Conservation (phyloP, 1,284 basidiomycete genomes). For the Naganishia sp. region DNA sequence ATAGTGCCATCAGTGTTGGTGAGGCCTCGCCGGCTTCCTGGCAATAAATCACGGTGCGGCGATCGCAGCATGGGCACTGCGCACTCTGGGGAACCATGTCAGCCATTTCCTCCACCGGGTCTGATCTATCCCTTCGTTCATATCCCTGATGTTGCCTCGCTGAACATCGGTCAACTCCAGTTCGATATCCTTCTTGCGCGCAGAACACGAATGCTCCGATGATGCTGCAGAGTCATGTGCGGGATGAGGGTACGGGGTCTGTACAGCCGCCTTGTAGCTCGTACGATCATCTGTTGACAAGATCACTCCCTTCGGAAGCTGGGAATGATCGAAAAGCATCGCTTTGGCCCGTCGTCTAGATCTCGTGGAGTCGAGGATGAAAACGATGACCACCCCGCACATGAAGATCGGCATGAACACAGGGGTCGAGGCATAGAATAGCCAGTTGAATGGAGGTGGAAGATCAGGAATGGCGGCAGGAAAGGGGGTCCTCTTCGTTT, state of each 20-base stretch:
- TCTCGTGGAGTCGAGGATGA: slow-evolving; percentile 10
- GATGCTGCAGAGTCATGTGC: slow-evolving; percentile 17
- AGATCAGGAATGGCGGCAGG: slow-evolving; percentile 29
- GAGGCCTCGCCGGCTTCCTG: background rate
- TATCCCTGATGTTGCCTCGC: slow-evolving; percentile 44
- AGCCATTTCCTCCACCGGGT: slow-evolving; percentile 39
- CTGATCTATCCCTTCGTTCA: slow-evolving; percentile 38
- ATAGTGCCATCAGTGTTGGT: background rate
- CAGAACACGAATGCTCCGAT: too few relatives aligned
- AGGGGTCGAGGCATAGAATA: slow-evolving; percentile 26
- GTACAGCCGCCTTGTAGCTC: background rate
- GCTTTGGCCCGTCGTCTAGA: slow-evolving; percentile 13
- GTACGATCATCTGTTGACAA: slow-evolving; percentile 2
- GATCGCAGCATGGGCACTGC: slow-evolving; percentile 48
- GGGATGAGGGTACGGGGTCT: slow-evolving; percentile 15
- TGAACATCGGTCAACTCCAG: slow-evolving; percentile 43
- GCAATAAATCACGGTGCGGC: slow-evolving; percentile 43
- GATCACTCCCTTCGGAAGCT: too few relatives aligned
- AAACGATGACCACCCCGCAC: slow-evolving; percentile 25
- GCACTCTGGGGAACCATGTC: slow-evolving; percentile 32
- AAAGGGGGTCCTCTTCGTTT: slow-evolving; percentile 16
- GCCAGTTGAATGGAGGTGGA: slow-evolving; percentile 32
- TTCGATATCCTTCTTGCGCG: slow-evolving; percentile 26
- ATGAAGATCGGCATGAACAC: slow-evolving; percentile 31
- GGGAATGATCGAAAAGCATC: background rate